Conservation (phyloP, 1,284 basidiomycete species). For the Irpex lacteus region DNA sequence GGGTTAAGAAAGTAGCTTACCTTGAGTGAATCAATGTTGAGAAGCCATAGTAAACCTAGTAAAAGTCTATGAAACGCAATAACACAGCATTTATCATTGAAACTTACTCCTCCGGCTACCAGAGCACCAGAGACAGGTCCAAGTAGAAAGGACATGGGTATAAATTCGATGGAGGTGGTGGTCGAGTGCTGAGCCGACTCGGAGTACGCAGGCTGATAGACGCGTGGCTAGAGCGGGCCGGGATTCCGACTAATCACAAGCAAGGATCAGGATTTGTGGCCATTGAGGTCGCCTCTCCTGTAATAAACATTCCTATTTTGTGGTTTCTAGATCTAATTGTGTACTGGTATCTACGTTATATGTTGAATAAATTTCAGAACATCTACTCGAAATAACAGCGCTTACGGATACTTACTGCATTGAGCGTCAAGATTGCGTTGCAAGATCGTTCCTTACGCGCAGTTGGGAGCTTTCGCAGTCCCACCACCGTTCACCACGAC, state of each 20-base stretch:
- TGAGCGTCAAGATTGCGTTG: background rate
- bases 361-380: no score
- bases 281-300: background rate
- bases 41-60: conserved; percentile 32
- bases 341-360: no score
- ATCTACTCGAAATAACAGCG: background rate
- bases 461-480: background rate
- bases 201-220: background rate
- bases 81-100: background rate
- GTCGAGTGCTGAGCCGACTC: background rate
- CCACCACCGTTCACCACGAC: background rate
- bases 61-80: background rate
- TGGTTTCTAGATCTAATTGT: no score
- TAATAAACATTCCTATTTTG: no score
- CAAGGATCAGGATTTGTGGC: background rate
- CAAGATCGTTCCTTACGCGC: background rate
- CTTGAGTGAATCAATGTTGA: conserved; percentile 28
- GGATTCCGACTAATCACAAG: background rate
- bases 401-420: background rate
- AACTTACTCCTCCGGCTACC: conserved; percentile 14
- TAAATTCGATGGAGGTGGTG: background rate
- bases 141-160: conserved; percentile 27
- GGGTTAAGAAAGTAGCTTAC: conserved; percentile 8
- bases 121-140: conserved; percentile 23
- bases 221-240: background rate